Evolutionary conservation across 108 stramenopile genomes (phyloP), one percentile per base, ranked within the genome.

Genomic region (Asterionellopsis glacialis): DNA sequence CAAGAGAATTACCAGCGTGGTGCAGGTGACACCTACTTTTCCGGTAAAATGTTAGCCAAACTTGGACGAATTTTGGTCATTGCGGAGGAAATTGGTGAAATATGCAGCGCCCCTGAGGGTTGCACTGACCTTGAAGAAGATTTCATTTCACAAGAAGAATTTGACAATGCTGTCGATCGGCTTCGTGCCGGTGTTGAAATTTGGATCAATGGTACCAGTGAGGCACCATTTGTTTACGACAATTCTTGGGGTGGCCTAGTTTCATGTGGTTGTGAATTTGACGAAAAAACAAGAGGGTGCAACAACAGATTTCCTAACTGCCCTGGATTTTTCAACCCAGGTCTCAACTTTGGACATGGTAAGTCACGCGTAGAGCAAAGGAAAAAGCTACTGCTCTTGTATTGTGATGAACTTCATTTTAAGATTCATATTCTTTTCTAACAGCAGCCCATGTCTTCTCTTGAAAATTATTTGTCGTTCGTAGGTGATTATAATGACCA

Each of bases 21-120:
- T 40, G 94, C 90, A 43, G 95, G 95, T 6, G 97, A 96, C 54
- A 98, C 97, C 0, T 98, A 98, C 72, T 98, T 98, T 69, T 78
- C 85, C 11, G 96, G 94, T 14, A 98, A 98, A 60, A 75, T 90
- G 65, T 58, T 98, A 14, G 91, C 95, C n/a, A 95, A 93, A 67
- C 63, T 95, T 40, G 89, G 81, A 14, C 88, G 97, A 0, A 88
- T 95, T 61, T 66, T 93, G 19, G 63, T 86, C 14, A 84, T 98
- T 53, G 74, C 81, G 18, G 67, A 90, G 57, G 94, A 97, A 56
- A 56, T 95, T 27, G 23, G 58, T 16, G 82, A 73, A 11, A 41
- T 89, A 24, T 87, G 84, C 41, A 58, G 53, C n/a, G 45, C 22
- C 45, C 41, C 55, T 26, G 54, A 54, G 9, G 28, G 53, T 64